Conservation (phyloP, 2,329 filamentous ascomycete genomes). For the Bipolaris bicolor region DNA sequence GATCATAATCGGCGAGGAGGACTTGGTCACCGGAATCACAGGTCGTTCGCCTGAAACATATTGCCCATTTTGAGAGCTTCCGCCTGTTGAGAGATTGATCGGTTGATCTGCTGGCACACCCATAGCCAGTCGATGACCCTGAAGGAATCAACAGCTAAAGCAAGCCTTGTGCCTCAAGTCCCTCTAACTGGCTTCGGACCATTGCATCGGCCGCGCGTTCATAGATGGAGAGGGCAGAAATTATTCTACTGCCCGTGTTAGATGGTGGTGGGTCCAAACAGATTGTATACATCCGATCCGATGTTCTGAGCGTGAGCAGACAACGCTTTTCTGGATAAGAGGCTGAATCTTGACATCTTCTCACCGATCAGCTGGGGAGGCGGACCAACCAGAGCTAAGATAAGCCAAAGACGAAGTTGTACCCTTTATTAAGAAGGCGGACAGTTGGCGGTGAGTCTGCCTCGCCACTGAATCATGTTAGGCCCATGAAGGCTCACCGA, state of each 20-base stretch:
- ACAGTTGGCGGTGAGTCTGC: too few species aligned
- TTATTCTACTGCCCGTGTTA: not conserved
- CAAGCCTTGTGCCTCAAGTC: not conserved
- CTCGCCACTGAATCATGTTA: too few species aligned
- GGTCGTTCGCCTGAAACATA: not conserved
- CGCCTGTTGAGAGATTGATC: not conserved
- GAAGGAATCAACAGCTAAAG: not conserved
- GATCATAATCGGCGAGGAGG: not conserved
- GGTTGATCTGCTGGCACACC: not conserved
- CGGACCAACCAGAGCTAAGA: too few species aligned
- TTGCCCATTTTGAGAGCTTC: not conserved
- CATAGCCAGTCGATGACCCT: not conserved
- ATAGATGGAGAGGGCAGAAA: not conserved
- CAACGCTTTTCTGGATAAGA: too few species aligned
- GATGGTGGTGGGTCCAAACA: too few species aligned
- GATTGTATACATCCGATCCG: not conserved
- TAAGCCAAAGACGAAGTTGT: too few species aligned
- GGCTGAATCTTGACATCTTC: too few species aligned
- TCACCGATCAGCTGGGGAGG: too few species aligned
- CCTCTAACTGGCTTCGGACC: not conserved
- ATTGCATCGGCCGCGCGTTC: not conserved
- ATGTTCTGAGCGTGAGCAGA: not conserved
- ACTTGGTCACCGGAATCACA: not conserved
- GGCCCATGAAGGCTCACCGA: too few species aligned
- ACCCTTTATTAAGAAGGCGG: too few species aligned